Evolutionary conservation across 2,329 filamentous ascomycete species (phyloP).

Genomic region (Cytospora chrysosperma): DNA sequence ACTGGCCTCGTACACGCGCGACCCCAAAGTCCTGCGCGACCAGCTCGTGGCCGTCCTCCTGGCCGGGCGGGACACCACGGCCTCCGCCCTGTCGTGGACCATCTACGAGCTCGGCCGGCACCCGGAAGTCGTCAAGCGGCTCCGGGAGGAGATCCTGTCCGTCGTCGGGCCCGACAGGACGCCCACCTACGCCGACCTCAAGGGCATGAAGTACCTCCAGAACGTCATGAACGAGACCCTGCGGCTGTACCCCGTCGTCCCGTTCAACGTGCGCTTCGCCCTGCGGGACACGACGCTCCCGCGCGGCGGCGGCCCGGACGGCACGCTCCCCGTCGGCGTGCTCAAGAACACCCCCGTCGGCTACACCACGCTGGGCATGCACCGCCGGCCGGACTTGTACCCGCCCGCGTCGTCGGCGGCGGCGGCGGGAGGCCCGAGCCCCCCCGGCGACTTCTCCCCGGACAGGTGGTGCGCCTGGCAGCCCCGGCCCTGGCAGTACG

Average conservation of each 20-base stretch:
- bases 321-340: constrained; percentile 60
- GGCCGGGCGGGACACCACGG: constrained; percentile 85
- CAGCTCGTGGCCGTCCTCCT: constrained; percentile 81
- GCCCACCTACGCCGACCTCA: constrained; percentile 68
- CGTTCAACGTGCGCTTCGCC: constrained; percentile 74
- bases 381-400: constrained; percentile 65
- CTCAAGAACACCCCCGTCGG: constrained; percentile 63
- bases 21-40: constrained; percentile 71
- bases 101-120: constrained; percentile 78
- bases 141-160: constrained; percentile 70
- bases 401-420: constrained; percentile 50
- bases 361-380: constrained; percentile 72
- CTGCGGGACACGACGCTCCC: constrained; percentile 74
- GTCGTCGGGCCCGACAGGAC: constrained; percentile 61
- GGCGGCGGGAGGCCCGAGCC: too few species aligned
- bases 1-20: constrained; percentile 75
- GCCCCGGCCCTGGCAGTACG: constrained; percentile 67
- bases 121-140: constrained; percentile 63
- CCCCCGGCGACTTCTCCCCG: constrained; percentile 56
- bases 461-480: constrained; percentile 66
- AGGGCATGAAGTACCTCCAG: constrained; percentile 29
- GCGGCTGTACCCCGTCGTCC: constrained; percentile 51
- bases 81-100: constrained; percentile 74
- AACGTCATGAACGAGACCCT: constrained; percentile 29
- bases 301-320: constrained; percentile 65